Percentiles rank a stretch among this genome's conserved stretches.
These are phyloP conservation scores for Mucuna pruriens DNA, from an alignment of 306 rosid species.

Conservation along the genomic window DNA sequence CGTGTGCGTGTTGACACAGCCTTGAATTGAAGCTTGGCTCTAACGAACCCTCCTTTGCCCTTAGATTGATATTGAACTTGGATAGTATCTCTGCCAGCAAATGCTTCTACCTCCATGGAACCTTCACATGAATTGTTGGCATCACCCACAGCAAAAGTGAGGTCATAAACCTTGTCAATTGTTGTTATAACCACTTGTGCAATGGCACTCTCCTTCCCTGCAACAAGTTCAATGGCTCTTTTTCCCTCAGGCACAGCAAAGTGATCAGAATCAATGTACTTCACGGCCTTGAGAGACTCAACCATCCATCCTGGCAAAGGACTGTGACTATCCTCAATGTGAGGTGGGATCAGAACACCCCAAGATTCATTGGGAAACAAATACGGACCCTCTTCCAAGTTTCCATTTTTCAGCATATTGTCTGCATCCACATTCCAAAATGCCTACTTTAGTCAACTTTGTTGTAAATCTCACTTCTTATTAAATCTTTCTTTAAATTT, in stretches of 20 bases:
- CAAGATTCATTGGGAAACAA: slow-evolving; percentile 50
- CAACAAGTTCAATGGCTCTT: slow-evolving; percentile 66
- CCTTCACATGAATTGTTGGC: slow-evolving; percentile 64
- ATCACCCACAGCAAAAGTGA: slow-evolving; percentile 60
- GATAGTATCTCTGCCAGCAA: slow-evolving; percentile 47
- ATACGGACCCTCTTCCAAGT: slow-evolving; percentile 76
- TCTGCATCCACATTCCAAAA: slow-evolving; percentile 40
- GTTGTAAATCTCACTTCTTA: too few relatives aligned
- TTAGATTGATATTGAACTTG: slow-evolving; percentile 53
- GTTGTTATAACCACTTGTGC: slow-evolving; percentile 55
- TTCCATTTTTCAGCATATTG: slow-evolving; percentile 63
- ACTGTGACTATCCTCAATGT: slow-evolving; percentile 65
- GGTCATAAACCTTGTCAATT: slow-evolving; percentile 50
- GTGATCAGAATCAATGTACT: slow-evolving; percentile 67
- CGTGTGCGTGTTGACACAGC: slow-evolving; percentile 52
- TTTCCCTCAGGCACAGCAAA: slow-evolving; percentile 55
- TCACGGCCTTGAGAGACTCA: slow-evolving; percentile 75
- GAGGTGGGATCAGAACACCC: slow-evolving; percentile 75
- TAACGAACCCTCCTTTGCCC: slow-evolving; percentile 61
- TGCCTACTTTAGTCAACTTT: too few relatives aligned
- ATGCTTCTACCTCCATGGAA: slow-evolving; percentile 57
- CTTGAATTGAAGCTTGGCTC: slow-evolving; percentile 51
- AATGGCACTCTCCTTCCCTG: slow-evolving; percentile 65
- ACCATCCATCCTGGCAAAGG: slow-evolving; percentile 80
- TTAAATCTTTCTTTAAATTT: too few relatives aligned